Percentiles rank a stretch among this genome's conserved stretches.
phyloP scores from a whole-genome alignment of 352 stramenopile species.

The Peronospora farinosa region DNA sequence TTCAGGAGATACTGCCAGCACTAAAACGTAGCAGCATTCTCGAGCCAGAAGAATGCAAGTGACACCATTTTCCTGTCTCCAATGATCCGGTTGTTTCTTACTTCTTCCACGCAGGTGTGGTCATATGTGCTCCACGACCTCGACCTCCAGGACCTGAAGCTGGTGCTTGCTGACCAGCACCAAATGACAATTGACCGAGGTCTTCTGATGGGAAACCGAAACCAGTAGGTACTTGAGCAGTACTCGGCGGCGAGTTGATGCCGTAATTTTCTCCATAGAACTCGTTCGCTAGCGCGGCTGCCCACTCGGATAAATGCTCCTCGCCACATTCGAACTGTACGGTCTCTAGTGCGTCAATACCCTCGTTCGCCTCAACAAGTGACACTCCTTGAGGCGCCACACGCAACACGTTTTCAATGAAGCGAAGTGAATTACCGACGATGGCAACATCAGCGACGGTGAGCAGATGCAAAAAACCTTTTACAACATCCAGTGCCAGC shows the following conservation, averaged over 20 bases:
- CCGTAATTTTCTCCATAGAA: constrained; percentile 83
- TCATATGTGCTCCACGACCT: constrained; percentile 30
- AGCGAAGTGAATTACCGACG: constrained; percentile 68
- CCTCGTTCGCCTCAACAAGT: constrained; percentile 52
- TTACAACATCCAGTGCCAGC: constrained; percentile 51
- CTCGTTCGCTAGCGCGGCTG: constrained; percentile 67
- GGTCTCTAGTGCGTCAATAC: constrained; percentile 73
- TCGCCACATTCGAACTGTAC: constrained; percentile 66
- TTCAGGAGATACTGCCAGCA: background rate
- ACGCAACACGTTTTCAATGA: constrained; percentile 75
- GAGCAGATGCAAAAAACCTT: constrained; percentile 52
- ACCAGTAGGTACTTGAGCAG: background rate
- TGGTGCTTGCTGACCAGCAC: constrained; percentile 7
- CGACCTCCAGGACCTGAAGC: constrained; percentile 31
- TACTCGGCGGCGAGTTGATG: constrained; percentile 52
- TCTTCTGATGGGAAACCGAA: constrained; percentile 15
- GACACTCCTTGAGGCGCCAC: constrained; percentile 46
- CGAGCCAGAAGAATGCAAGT: background rate
- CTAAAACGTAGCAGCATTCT: background rate
- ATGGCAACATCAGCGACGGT: constrained; percentile 55
- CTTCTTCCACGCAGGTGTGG: constrained; percentile 15
- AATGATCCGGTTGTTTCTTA: constrained; percentile 1
- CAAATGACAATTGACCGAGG: constrained; percentile 21
- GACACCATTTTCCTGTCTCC: background rate
- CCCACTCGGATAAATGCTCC: constrained; percentile 55